Conservation (phyloP, 768 basidiomycete species). For the Suillus ampliporus region DNA sequence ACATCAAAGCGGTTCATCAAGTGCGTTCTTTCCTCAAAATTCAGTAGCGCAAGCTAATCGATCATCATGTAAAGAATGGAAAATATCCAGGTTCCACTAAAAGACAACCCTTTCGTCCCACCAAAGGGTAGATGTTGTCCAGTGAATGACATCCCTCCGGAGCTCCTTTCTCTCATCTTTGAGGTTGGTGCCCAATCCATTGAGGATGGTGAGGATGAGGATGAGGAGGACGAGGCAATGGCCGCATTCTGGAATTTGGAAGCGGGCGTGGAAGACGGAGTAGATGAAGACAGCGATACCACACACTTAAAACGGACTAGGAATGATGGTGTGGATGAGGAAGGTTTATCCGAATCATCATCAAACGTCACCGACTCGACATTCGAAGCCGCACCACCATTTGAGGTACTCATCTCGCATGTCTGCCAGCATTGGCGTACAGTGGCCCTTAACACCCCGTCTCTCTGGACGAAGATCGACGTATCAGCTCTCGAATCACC, state of each 20-base stretch:
- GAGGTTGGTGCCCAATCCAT: conserved; percentile 48
- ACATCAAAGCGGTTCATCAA: conserved; percentile 1
- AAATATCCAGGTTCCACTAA: conserved; percentile 30
- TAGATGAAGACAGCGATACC: conserved; percentile 23
- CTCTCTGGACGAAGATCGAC: conserved; percentile 58
- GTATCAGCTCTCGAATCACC: conserved; percentile 32
- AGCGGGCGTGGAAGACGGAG: conserved; percentile 42
- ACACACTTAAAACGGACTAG: not conserved
- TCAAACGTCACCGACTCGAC: conserved; percentile 7
- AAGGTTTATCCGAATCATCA: conserved; percentile 9
- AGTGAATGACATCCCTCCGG: conserved; percentile 58
- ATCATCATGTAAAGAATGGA: conserved; percentile 3
- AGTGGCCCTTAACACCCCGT: conserved; percentile 55
- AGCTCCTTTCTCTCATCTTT: conserved; percentile 63
- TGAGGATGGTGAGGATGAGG: conserved; percentile 37
- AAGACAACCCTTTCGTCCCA: conserved; percentile 55
- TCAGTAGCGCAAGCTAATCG: not conserved
- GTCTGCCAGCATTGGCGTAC: conserved; percentile 66
- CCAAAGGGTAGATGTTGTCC: conserved; percentile 48
- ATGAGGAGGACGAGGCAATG: conserved; percentile 40
- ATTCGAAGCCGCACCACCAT: conserved; percentile 32
- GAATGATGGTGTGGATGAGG: conserved; percentile 10
- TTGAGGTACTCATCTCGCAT: conserved; percentile 63
- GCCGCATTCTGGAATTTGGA: conserved; percentile 34
- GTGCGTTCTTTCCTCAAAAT: conserved; percentile 8